Conservation (phyloP, 2,329 filamentous ascomycete genomes). For the Blastomyces emzantsi region DNA sequence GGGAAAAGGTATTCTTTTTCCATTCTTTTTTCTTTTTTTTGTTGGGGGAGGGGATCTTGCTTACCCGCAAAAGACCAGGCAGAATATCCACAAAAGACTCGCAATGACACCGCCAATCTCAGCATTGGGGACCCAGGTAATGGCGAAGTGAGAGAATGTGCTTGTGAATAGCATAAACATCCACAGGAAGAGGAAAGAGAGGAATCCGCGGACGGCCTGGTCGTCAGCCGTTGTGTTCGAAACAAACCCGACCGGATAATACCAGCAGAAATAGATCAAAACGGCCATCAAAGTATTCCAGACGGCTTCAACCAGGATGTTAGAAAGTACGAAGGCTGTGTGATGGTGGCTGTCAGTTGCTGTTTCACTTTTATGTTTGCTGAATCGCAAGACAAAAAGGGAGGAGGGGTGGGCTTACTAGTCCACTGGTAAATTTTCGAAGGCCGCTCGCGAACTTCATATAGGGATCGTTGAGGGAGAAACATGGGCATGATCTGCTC, state of each 20-base stretch:
- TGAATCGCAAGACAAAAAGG: background rate
- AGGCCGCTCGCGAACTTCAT: constrained; percentile 51
- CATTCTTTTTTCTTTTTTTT: no score
- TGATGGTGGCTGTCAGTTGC: background rate
- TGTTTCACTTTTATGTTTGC: background rate
- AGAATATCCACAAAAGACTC: constrained; percentile 50
- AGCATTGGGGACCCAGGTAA: constrained; percentile 58
- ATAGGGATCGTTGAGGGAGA: constrained; percentile 48
- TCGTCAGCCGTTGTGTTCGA: constrained; percentile 32
- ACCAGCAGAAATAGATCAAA: constrained; percentile 55
- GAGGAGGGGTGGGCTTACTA: background rate
- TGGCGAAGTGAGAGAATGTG: constrained; percentile 63
- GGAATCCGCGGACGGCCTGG: constrained; percentile 46
- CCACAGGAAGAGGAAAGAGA: constrained; percentile 56
- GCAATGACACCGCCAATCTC: constrained; percentile 57
- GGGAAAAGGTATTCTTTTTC: no score
- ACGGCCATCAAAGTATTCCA: constrained; percentile 54
- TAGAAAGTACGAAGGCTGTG: constrained; percentile 55
- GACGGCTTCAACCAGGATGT: constrained; percentile 61
- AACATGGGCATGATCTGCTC: constrained; percentile 51
- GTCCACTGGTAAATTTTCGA: constrained; percentile 66
- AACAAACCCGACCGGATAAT: constrained; percentile 51
- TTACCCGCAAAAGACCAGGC: constrained; percentile 47
- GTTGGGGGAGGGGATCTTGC: background rate
- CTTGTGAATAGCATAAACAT: constrained; percentile 61